phyloP scores from a whole-genome alignment of 495 filamentous ascomycete species.

The Aspergillus saccharolyticus region DNA sequence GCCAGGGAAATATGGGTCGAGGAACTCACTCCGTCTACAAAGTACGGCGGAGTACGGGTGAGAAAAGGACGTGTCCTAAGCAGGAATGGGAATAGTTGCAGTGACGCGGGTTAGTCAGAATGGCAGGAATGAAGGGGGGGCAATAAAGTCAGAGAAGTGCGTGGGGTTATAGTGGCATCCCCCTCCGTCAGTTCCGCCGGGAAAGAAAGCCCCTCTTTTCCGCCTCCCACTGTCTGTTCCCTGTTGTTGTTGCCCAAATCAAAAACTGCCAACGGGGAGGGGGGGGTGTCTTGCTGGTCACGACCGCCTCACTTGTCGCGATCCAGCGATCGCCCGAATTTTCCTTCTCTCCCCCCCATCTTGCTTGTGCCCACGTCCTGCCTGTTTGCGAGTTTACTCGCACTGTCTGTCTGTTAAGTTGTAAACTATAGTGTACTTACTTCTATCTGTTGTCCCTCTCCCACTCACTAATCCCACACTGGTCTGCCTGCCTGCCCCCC shows the following conservation, averaged over 20 bases:
- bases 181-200: conserved; percentile 22
- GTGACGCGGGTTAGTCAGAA: conserved; percentile 21
- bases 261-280: conserved; percentile 14
- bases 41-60: too few relatives aligned
- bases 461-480: too few relatives aligned
- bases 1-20: conserved; percentile 12
- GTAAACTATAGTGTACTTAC: too few relatives aligned
- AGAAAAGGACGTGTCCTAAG: conserved; percentile 14
- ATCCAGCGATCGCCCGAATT: conserved; percentile 25
- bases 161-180: conserved; percentile 13
- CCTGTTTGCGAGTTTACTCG: conserved; percentile 15
- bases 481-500: not conserved
- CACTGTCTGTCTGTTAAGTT: too few relatives aligned
- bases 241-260: conserved; percentile 15
- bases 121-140: conserved; percentile 5
- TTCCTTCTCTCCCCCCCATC: conserved; percentile 5
- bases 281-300: conserved; percentile 17
- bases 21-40: too few relatives aligned
- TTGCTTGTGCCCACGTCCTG: conserved; percentile 22
- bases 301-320: conserved; percentile 28
- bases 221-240: conserved; percentile 16
- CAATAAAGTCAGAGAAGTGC: conserved; percentile 13
- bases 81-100: conserved; percentile 6
- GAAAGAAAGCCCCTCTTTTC: conserved; percentile 17
- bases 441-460: too few relatives aligned